A percentile compares a stretch with the other conserved stretches of the same genome.
Evolutionary conservation across 345 rosid species (phyloP).

Genomic region (Bretschneidera sinensis): DNA sequence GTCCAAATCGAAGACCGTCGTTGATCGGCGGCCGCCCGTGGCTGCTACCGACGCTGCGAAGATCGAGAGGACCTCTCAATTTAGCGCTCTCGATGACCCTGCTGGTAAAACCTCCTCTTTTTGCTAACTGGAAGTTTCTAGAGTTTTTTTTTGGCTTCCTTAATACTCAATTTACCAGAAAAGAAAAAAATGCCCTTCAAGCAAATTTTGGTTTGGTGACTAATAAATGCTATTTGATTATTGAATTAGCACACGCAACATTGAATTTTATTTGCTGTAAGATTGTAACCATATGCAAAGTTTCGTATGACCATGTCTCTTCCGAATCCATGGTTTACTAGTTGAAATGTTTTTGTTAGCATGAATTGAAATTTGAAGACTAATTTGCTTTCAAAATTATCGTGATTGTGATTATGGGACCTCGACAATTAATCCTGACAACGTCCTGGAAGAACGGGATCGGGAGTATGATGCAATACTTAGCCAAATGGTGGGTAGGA

Average conservation of each 20-base stretch:
- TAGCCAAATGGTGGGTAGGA: conserved; percentile 83
- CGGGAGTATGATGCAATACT: conserved; percentile 76
- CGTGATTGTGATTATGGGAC: conserved; percentile 19
- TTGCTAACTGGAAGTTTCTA: background rate
- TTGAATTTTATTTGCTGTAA: conserved; percentile 1
- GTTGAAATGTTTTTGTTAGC: background rate
- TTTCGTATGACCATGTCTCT: too few species aligned
- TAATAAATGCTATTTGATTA: too few species aligned
- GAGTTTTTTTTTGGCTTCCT: background rate
- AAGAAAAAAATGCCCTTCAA: too few species aligned
- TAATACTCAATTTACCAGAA: too few species aligned
- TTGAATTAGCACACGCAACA: too few species aligned
- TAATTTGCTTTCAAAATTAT: conserved; percentile 7
- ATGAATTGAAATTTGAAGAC: background rate
- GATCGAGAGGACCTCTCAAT: conserved; percentile 23
- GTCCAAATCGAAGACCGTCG: conserved; percentile 27
- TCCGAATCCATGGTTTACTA: background rate
- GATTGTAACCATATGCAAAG: background rate
- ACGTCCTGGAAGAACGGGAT: conserved; percentile 62
- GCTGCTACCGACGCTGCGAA: conserved; percentile 25
- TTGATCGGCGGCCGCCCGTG: conserved; percentile 30
- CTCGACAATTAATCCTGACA: conserved; percentile 35
- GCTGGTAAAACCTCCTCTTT: conserved; percentile 28
- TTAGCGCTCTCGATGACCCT: conserved; percentile 21
- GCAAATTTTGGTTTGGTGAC: too few species aligned